phyloP scores from a whole-genome alignment of 2,329 filamentous ascomycete species.

The Beauveria bassiana region DNA sequence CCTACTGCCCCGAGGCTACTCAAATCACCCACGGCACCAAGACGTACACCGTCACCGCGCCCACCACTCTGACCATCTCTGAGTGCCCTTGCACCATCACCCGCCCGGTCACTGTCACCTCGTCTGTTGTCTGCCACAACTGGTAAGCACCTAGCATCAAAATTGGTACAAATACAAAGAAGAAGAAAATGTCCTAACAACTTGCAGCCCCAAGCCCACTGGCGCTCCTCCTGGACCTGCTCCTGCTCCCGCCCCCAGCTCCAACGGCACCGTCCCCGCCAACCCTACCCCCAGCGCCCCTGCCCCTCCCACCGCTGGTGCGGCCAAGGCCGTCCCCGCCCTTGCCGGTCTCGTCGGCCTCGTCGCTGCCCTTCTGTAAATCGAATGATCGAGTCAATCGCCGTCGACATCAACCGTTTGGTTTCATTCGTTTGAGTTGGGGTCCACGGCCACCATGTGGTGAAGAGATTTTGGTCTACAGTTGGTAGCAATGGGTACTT shows the following conservation, averaged over 20 bases:
- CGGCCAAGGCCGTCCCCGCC: constrained; percentile 48
- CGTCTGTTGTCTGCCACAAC: constrained; percentile 44
- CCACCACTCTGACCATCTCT: constrained; percentile 63
- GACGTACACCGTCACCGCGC: constrained; percentile 63
- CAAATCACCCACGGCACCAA: constrained; percentile 53
- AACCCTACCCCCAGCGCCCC: constrained; percentile 20
- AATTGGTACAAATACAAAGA: not conserved
- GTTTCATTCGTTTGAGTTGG: constrained; percentile 33
- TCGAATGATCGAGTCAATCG: constrained; percentile 27
- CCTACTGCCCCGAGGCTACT: constrained; percentile 65
- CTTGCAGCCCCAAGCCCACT: constrained; percentile 8
- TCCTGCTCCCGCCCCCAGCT: constrained; percentile 14
- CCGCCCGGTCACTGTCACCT: constrained; percentile 48
- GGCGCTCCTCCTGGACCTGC: not conserved
- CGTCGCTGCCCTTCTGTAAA: constrained; percentile 53
- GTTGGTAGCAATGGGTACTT: constrained; percentile 17
- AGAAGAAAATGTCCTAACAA: not conserved
- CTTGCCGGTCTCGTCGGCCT: constrained; percentile 54
- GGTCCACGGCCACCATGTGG: constrained; percentile 32
- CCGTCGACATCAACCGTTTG: constrained; percentile 31
- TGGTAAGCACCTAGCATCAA: constrained; percentile 33
- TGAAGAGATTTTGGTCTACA: constrained; percentile 24
- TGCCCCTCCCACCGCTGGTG: constrained; percentile 39
- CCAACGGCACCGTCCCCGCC: constrained; percentile 29
- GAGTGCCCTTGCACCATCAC: constrained; percentile 64